A percentile compares a stretch with the other conserved stretches of the same genome.
These are phyloP conservation scores for Aspergillus quadricinctus DNA, from an alignment of 2,329 filamentous ascomycete genomes.

Conservation along the genomic window DNA sequence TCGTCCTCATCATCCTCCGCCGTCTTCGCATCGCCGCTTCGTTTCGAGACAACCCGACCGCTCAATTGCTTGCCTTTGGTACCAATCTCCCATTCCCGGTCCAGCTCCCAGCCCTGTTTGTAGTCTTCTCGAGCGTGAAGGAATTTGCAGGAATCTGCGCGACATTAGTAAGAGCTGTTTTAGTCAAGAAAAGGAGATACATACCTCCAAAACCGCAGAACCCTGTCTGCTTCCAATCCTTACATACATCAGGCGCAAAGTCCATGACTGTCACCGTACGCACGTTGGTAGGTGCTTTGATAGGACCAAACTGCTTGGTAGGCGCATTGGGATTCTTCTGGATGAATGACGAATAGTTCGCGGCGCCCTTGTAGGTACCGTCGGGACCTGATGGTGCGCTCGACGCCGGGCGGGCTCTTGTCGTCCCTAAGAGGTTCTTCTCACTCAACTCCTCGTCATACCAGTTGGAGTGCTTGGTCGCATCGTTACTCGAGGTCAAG, in stretches of 20 bases:
- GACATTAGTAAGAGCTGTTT: neutral
- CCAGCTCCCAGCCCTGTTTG: constrained; percentile 92
- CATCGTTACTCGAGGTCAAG: constrained; percentile 71
- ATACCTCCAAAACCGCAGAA: constrained; percentile 59
- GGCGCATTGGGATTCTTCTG: constrained; percentile 75
- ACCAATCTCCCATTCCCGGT: constrained; percentile 86
- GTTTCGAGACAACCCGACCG: constrained; percentile 47
- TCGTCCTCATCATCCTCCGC: constrained; percentile 50
- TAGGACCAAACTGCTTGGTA: constrained; percentile 68
- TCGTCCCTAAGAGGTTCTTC: constrained; percentile 43
- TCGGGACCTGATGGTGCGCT: constrained; percentile 38
- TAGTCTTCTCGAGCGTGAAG: constrained; percentile 60
- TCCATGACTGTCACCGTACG: constrained; percentile 87
- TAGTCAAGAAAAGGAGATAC: neutral
- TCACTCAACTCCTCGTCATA: constrained; percentile 64
- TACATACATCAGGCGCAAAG: constrained; percentile 89
- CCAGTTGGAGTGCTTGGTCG: constrained; percentile 86
- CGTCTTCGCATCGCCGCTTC: constrained; percentile 40
- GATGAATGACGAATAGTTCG: constrained; percentile 70
- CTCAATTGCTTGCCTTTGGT: constrained; percentile 54
- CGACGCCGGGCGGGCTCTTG: constrained; percentile 18
- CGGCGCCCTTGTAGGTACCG: constrained; percentile 72
- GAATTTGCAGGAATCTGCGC: constrained; percentile 67
- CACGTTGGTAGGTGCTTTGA: constrained; percentile 82
- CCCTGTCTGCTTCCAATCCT: constrained; percentile 83